Base-by-base conservation (phyloP, 2,329 filamentous ascomycete genomes). In the Xylaria sp. region DNA sequence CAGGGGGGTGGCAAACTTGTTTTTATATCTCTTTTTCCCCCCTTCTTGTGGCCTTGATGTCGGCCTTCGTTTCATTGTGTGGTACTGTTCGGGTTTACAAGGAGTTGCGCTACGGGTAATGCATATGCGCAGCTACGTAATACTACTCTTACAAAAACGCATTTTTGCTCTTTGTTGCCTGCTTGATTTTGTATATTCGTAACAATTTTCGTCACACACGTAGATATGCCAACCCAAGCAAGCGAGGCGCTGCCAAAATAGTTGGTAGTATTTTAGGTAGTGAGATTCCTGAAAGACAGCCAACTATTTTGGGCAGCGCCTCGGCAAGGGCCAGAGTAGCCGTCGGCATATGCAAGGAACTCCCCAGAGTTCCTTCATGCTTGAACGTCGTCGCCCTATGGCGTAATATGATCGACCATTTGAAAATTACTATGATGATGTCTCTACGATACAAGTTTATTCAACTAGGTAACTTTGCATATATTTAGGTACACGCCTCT, bases 1-100 rank as follows among this genome's bases (percentile, higher is more conserved):
- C n/a, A n/a, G n/a, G 12, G 13, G 30, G 60, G 68, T 36, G 68
- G 66, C 63, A 55, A 52, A 25, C 25, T 58, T 66, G 23, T 30
- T 63, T n/a, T 5, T 43, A 15, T 34, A 15, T 34, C 34, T 8
- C 32, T n/a, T 52, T n/a, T 39, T 56, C 34, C 48, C 34, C 48
- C 7, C 9, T 55, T 48, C 39, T 45, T 13, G 6, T 2, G 23
- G 8, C 20, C 52, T 39, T 25, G n/a, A 36, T 9, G 4, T 39
- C 36, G n/a, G 18, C 39, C 39, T 32, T 48, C 45, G 45, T 50
- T 50, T 50, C 46, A n/a, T 50, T 50, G 28, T 50, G 46, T 25
- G 46, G 46, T 18, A 50, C 15, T 50, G 25, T 48, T 15, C 41
- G 23, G 32, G 45, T 41, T 48, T 28, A 55, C 13, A 32, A 58